These are phyloP conservation scores for Lentinula novae-zelandiae DNA, from an alignment of 1,284 basidiomycete genomes.

Conservation along the genomic window DNA sequence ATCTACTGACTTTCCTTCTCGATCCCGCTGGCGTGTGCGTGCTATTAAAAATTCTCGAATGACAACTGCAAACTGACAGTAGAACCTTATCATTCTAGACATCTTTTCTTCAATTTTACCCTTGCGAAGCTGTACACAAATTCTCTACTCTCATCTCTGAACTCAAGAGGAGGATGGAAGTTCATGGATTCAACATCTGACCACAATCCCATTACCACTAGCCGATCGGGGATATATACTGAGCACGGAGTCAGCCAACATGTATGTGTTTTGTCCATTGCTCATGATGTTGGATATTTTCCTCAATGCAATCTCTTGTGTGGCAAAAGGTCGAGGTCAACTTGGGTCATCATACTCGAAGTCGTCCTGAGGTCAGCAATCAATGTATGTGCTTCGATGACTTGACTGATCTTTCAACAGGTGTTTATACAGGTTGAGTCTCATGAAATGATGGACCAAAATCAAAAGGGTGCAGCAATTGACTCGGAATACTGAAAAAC, in stretches of 20 bases:
- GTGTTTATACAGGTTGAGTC: not conserved
- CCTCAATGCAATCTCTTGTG: not conserved
- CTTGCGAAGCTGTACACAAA: slow-evolving; percentile 2
- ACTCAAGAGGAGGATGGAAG: slow-evolving; percentile 5
- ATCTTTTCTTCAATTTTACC: not conserved
- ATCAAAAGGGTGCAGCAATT: not conserved
- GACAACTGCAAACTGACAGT: not conserved
- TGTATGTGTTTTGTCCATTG: not conserved
- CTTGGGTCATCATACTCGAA: not conserved
- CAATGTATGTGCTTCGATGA: not conserved
- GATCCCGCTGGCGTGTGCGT: not conserved
- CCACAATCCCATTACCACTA: not conserved
- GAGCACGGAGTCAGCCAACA: not conserved
- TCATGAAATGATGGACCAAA: not conserved
- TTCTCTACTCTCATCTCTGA: slow-evolving; percentile 1
- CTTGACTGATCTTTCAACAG: not conserved
- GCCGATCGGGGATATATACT: not conserved
- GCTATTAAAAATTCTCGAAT: not conserved
- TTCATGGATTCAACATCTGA: not conserved
- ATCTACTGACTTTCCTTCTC: not conserved
- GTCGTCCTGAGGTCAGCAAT: not conserved
- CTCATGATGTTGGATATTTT: not conserved
- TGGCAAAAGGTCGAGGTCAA: not conserved
- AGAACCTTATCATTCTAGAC: not conserved
- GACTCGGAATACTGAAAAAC: not conserved